Conservation (phyloP, 2,329 filamentous ascomycete genomes). For the Aspergillus ochraceoroseus region DNA sequence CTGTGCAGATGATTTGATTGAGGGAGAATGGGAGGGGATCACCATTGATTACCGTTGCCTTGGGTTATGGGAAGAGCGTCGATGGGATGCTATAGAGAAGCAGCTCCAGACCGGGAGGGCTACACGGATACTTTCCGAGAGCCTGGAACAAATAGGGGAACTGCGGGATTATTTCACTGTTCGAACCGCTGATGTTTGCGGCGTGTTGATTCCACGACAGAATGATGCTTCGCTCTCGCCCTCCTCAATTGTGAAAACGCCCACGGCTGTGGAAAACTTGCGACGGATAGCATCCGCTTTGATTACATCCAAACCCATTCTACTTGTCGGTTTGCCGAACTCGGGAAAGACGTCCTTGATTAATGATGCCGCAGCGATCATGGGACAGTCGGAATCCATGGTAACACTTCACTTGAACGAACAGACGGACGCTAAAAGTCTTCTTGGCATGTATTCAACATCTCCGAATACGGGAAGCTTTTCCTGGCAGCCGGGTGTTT, state of each 20-base stretch:
- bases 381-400: slow-evolving; percentile 75
- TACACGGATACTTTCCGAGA: slow-evolving; percentile 21
- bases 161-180: slow-evolving; percentile 48
- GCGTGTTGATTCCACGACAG: slow-evolving; percentile 58
- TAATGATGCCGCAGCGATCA: slow-evolving; percentile 71
- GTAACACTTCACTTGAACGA: slow-evolving; percentile 95
- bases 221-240: slow-evolving; percentile 48
- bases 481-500: slow-evolving; percentile 82
- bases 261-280: slow-evolving; percentile 69
- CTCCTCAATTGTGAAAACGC: slow-evolving; percentile 61
- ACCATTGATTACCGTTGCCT: slow-evolving; percentile 74
- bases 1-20: slow-evolving; percentile 59
- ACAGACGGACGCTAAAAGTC: slow-evolving; percentile 94
- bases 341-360: slow-evolving; percentile 86
- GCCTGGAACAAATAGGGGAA: slow-evolving; percentile 26
- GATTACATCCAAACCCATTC: slow-evolving; percentile 63
- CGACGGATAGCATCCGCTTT: slow-evolving; percentile 63
- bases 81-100: slow-evolving; percentile 44
- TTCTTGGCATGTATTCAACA: slow-evolving; percentile 90
- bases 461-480: slow-evolving; percentile 85
- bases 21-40: slow-evolving; percentile 69
- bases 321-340: slow-evolving; percentile 77
- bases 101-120: slow-evolving; percentile 25
- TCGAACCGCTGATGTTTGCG: slow-evolving; percentile 61
- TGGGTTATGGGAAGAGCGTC: slow-evolving; percentile 58